These are phyloP conservation scores for Cordyceps fumosorosea DNA, from an alignment of 2,329 filamentous ascomycete genomes.

Conservation along the genomic window DNA sequence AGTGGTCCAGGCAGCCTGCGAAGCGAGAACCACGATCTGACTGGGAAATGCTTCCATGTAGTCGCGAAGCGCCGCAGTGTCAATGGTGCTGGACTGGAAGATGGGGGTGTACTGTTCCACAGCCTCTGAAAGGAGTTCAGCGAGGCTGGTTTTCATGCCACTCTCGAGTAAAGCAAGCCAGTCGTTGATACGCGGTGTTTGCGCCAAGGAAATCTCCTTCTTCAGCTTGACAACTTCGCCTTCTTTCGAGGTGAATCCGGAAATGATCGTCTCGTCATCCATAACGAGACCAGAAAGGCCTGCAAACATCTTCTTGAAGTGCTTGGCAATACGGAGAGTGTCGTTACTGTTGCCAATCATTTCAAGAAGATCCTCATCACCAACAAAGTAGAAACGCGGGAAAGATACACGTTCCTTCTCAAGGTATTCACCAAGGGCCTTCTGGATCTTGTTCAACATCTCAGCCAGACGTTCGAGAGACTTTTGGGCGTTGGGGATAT, in stretches of 20 bases:
- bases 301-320: constrained; percentile 99
- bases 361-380: constrained; percentile 94
- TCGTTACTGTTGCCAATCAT: constrained; percentile 99
- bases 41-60: constrained; percentile 84
- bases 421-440: constrained; percentile 95
- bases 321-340: constrained; percentile 90
- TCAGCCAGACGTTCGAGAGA: constrained; percentile 94
- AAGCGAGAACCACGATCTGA: constrained; percentile 90
- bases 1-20: constrained; percentile 89
- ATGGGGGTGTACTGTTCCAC: constrained; percentile 75
- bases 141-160: constrained; percentile 91
- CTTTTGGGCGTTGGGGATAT: constrained; percentile 92
- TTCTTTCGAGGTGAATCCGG: constrained; percentile 91
- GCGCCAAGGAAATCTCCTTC: constrained; percentile 84
- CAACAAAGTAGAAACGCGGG: constrained; percentile 98
- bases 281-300: constrained; percentile 85
- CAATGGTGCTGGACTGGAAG: constrained; percentile 64
- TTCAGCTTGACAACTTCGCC: constrained; percentile 82
- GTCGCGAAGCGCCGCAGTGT: constrained; percentile 62
- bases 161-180: constrained; percentile 91
- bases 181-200: constrained; percentile 96
- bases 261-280: constrained; percentile 84
- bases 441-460: constrained; percentile 97
- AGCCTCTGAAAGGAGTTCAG: constrained; percentile 82
- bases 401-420: constrained; percentile 97